Evolutionary conservation across 306 rosid genomes (phyloP).

Genomic region (Trifolium repens): DNA sequence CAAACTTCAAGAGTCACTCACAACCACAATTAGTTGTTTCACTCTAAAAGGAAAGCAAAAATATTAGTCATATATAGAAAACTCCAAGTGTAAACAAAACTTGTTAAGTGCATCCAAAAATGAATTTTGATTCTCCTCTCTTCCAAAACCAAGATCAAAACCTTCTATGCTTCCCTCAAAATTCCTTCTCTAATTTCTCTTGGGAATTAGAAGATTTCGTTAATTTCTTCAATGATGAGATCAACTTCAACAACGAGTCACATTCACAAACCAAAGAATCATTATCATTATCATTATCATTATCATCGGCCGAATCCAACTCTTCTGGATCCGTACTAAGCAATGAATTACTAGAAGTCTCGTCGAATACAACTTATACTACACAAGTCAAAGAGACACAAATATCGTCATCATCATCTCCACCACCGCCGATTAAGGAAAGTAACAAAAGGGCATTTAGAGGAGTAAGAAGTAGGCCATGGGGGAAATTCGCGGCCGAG

Average conservation of each 20-base stretch:
- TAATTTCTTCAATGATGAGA: conserved; percentile 11
- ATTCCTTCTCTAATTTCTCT: conserved; percentile 24
- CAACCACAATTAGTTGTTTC: neutral
- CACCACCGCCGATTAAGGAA: neutral
- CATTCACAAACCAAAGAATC: conserved; percentile 34
- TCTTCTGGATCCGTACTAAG: conserved; percentile 10
- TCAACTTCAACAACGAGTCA: conserved; percentile 25
- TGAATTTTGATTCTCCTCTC: conserved; percentile 45
- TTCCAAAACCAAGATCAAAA: conserved; percentile 36
- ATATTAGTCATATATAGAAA: neutral
- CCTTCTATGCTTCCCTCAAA: conserved; percentile 27
- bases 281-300: conserved; percentile 19
- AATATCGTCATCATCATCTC: neutral
- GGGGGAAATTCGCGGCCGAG: conserved; percentile 94
- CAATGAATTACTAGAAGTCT: conserved; percentile 46
- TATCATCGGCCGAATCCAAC: conserved; percentile 24
- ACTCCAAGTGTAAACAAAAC: neutral
- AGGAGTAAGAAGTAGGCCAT: conserved; percentile 83
- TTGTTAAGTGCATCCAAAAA: neutral
- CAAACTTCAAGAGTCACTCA: conserved; percentile 4
- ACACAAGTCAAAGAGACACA: neutral
- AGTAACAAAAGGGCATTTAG: conserved; percentile 29
- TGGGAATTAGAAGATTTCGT: conserved; percentile 37
- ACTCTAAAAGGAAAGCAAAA: neutral
- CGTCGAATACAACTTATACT: conserved; percentile 21